A percentile compares a stretch with the other conserved stretches of the same genome.
Evolutionary conservation across 139 green algal genomes (phyloP).

Genomic region (Volvox africanus): DNA sequence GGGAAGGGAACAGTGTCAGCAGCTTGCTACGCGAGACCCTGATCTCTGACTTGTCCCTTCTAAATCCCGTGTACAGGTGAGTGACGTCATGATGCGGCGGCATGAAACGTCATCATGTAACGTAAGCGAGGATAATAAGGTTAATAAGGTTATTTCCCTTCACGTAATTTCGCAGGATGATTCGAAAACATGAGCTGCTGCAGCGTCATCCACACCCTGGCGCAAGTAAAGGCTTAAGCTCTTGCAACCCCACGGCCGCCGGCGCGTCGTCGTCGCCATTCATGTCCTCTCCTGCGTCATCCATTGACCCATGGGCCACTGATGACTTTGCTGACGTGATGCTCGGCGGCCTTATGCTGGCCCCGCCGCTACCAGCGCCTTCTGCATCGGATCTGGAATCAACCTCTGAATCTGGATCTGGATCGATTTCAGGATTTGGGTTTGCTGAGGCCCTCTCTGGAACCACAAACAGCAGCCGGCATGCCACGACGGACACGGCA

Average conservation of each 20-base stretch:
- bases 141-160: no score
- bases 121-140: no score
- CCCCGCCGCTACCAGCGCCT: not conserved
- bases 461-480: no score
- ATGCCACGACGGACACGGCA: no score
- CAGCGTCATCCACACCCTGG: not conserved
- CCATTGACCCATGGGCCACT: slow-evolving; percentile 7
- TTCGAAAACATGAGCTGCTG: slow-evolving; percentile 42
- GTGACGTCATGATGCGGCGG: no score
- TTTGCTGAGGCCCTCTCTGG: no score
- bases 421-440: no score
- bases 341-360: slow-evolving; percentile 11
- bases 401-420: no score
- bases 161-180: slow-evolving; percentile 42
- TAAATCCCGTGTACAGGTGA: slow-evolving; percentile 42
- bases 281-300: not conserved
- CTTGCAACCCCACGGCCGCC: not conserved
- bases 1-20: slow-evolving; percentile 11
- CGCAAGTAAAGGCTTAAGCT: not conserved
- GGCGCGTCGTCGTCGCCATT: not conserved
- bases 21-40: slow-evolving; percentile 31
- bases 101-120: no score
- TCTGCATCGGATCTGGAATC: no score
- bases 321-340: slow-evolving; percentile 40
- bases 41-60: not conserved